Evolutionary conservation across 306 rosid species (phyloP), one percentile per base, ranked within the genome.

Genomic region (Parietaria judaica): DNA sequence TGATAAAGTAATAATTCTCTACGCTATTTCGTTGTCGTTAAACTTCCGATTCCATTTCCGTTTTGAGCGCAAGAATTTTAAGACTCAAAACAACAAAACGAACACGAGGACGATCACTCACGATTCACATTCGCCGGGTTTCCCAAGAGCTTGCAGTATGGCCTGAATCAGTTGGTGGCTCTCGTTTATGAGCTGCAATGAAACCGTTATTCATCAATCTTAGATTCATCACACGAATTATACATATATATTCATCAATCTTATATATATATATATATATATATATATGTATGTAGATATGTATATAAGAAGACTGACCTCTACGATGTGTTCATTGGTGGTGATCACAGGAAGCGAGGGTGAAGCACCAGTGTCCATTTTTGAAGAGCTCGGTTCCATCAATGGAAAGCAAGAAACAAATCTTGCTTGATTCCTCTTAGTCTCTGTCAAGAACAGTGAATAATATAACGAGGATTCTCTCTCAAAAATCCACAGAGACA

Each of bases 181-280:
- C 76, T 84, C 84, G 60, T 78, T 86, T 76, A 84, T 61, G 67
- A 58, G 79, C 86, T 84, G 75, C 75, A 64, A 80, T 72, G 64
- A 6, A 69, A 10, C 61, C 8, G 31, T 7, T 23, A 36, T 49
- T 35, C 51, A 36, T 41, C 13, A 46, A 7, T 46, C 8, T 46
- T 13, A 7, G 13, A 7, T 46, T 46, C 23, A 35, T 36, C 8
- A 14, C 14, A 23, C 31, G 31, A 34, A 14, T 13, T 14, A 36
- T 35, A 37, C 6, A 36, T 38, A 38, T 36, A 23, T 10, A 58
- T n/a, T n/a, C n/a, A n/a, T n/a, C n/a, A n/a, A n/a, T n/a, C n/a
- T n/a, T n/a, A n/a, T n/a, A n/a, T n/a, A n/a, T n/a, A n/a, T n/a
- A n/a, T n/a, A n/a, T n/a, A n/a, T n/a, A n/a, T n/a, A n/a, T n/a